A percentile compares a stretch with the other conserved stretches of the same genome.
Conservation (phyloP, 2,329 filamentous ascomycete genomes). For the Pyricularia sp. region DNA sequence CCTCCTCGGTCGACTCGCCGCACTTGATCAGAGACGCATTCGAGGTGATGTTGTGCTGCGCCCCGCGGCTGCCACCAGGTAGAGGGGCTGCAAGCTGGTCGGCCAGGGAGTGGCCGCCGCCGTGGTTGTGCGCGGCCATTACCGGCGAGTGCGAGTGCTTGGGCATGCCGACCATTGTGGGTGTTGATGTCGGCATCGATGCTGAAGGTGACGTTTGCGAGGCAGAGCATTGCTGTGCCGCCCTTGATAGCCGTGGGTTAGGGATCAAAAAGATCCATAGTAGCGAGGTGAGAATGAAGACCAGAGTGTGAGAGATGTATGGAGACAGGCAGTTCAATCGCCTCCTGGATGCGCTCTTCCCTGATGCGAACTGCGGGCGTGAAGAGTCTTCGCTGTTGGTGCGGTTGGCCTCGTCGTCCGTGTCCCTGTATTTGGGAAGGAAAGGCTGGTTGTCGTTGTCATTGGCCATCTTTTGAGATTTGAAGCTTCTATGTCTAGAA, state of each 20-base stretch:
- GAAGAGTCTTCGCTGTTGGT: not conserved
- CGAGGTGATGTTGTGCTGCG: constrained; percentile 1
- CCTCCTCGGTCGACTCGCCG: constrained; percentile 8
- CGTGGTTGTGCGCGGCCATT: not conserved
- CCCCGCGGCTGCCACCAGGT: not conserved
- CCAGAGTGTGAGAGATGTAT: not conserved
- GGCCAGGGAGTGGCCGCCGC: not conserved
- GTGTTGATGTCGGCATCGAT: not conserved
- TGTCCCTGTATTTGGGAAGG: constrained; percentile 4
- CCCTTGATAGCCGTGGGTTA: not conserved
- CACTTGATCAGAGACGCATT: constrained; percentile 2
- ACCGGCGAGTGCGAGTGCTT: not conserved
- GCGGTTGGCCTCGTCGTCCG: constrained; percentile 1
- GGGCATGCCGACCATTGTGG: not conserved
- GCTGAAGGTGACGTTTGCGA: not conserved
- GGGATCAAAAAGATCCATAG: constrained; percentile 3
- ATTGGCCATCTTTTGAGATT: not conserved
- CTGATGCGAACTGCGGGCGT: too few relatives aligned
- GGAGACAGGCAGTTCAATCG: not conserved
- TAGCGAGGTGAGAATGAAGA: constrained; percentile 3
- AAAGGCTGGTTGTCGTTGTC: not conserved
- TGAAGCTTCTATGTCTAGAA: not conserved
- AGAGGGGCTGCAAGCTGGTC: not conserved
- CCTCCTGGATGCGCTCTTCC: not conserved
- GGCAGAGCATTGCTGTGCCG: not conserved